Evolutionary conservation across 306 rosid species (phyloP).

Genomic region (Vigna reflexopilosa): DNA sequence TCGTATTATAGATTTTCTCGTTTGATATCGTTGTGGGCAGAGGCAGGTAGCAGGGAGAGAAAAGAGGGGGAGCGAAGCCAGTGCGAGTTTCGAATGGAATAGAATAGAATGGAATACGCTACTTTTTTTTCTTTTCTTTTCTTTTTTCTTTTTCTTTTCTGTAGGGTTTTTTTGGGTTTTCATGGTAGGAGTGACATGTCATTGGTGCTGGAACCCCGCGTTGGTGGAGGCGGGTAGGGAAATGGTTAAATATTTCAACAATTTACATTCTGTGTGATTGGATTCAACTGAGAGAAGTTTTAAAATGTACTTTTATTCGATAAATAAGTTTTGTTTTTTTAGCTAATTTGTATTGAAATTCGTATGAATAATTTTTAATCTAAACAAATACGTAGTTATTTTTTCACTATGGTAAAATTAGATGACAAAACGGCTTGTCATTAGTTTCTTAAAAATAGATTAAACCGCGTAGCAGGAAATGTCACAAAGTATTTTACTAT

Average conservation of each 20-base stretch:
- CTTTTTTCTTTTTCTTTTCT: not conserved
- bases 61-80: not conserved
- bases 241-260: not conserved
- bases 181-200: not conserved
- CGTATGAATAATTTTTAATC: no score
- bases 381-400: no score
- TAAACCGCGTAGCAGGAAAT: no score
- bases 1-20: not conserved
- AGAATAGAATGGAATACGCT: not conserved
- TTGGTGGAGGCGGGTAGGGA: not conserved
- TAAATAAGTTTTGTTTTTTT: no score
- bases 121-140: not conserved
- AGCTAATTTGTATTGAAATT: no score
- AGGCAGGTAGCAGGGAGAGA: not conserved
- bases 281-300: no score
- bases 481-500: no score
- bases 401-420: no score
- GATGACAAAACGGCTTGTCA: no score
- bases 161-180: constrained; percentile 11
- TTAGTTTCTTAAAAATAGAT: no score
- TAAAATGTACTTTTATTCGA: no score
- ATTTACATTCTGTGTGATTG: no score
- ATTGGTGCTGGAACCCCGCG: not conserved
- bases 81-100: constrained; percentile 6
- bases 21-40: not conserved